Conservation (phyloP, 352 stramenopile species). For the Lagenidium giganteum region DNA sequence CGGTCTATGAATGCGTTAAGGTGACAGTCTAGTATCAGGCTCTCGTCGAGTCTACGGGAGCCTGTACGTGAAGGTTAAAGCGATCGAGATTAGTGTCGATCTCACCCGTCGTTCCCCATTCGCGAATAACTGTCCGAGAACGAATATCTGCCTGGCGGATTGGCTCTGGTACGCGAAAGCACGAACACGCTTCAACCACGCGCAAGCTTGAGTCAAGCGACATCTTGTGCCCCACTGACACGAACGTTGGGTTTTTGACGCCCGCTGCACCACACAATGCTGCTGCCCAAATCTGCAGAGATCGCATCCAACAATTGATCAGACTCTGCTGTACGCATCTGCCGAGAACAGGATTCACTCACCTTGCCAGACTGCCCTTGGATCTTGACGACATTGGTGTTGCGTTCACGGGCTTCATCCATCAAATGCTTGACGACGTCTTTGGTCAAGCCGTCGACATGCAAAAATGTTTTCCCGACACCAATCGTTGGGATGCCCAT, state of each 20-base stretch:
- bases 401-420: slow-evolving; percentile 23
- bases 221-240: slow-evolving; percentile 62
- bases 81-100: slow-evolving; percentile 46
- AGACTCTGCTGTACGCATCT: no score
- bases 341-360: no score
- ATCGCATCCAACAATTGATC: no score
- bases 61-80: no score
- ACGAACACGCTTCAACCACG: slow-evolving; percentile 44
- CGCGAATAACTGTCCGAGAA: slow-evolving; percentile 51
- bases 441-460: slow-evolving; percentile 78
- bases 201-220: slow-evolving; percentile 46
- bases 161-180: slow-evolving; percentile 68
- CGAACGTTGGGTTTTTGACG: slow-evolving; percentile 68
- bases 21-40: no score
- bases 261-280: slow-evolving; percentile 42
- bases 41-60: no score
- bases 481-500: slow-evolving; percentile 86
- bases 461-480: slow-evolving; percentile 82
- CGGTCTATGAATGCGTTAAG: no score
- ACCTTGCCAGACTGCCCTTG: slow-evolving; percentile 46
- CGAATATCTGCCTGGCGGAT: slow-evolving; percentile 73
- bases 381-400: slow-evolving; percentile 28
- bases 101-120: slow-evolving; percentile 32
- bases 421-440: slow-evolving; percentile 40
- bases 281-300: slow-evolving; percentile 51